A percentile compares a stretch with the other conserved stretches of the same genome.
These are phyloP conservation scores for Dactylellina parvicollis DNA, from an alignment of 2,329 filamentous ascomycete genomes.

Conservation along the genomic window DNA sequence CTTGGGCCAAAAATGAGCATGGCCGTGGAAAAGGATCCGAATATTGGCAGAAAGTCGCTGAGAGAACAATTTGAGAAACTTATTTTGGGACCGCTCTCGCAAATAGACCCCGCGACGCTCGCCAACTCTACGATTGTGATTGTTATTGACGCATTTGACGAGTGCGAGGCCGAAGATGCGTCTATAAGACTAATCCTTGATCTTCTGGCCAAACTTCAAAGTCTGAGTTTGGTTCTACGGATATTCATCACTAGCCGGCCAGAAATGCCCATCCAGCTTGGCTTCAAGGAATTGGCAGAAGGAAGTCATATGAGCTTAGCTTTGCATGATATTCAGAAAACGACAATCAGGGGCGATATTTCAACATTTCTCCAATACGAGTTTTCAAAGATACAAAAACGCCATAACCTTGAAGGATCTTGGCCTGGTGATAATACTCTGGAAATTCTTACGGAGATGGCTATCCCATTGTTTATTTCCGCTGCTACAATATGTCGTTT, in stretches of 20 bases:
- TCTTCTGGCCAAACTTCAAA: neutral
- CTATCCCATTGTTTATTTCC: slow-evolving; percentile 36
- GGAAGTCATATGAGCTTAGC: slow-evolving; percentile 3
- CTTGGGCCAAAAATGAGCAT: slow-evolving; percentile 58
- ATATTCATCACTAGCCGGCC: too few species aligned
- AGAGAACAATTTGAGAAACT: slow-evolving; percentile 32
- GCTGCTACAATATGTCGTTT: slow-evolving; percentile 44
- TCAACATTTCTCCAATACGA: slow-evolving; percentile 11
- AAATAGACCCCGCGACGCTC: neutral
- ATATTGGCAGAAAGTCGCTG: slow-evolving; percentile 10
- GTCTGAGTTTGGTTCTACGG: too few species aligned
- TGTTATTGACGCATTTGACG: slow-evolving; percentile 42
- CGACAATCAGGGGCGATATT: slow-evolving; percentile 30
- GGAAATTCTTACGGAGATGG: slow-evolving; percentile 5
- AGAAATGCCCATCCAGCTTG: neutral
- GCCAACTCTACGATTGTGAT: slow-evolving; percentile 3
- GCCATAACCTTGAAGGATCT: neutral
- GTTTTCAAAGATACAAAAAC: slow-evolving; percentile 5
- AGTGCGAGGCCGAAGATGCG: slow-evolving; percentile 27
- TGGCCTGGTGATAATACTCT: slow-evolving; percentile 24
- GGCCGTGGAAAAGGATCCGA: slow-evolving; percentile 59
- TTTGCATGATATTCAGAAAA: slow-evolving; percentile 34
- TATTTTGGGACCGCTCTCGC: slow-evolving; percentile 12
- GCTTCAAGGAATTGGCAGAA: slow-evolving; percentile 6
- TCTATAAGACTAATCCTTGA: neutral